Base-by-base conservation (phyloP, 148 eudicot genomes). In the Rhododendron vialii region DNA sequence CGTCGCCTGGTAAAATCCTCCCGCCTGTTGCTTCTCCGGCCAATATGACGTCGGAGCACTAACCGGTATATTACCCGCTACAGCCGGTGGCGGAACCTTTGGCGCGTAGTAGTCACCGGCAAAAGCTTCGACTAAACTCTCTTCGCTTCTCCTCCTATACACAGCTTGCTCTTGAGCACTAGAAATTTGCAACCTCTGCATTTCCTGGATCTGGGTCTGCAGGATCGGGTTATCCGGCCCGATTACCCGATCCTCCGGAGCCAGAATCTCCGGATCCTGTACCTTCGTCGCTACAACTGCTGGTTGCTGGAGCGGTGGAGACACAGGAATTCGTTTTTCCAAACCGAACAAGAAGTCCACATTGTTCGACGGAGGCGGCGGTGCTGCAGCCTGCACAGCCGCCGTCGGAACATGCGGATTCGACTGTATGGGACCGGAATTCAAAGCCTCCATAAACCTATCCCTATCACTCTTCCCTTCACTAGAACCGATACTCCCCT, bases 311-410 rank as follows among this genome's bases (percentile, higher is more conserved):
- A 24, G 71, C 61, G 89, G 87, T 0, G 43, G 43, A 41, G 43
- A 41, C 43, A 41, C 43, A 41, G 43, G 85, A 43, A 26, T 65
- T 28, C 88, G 90, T 78, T 92, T 94, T 53, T 96, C 99, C 67
- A 92, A 85, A 5, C 98, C 99, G 71, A 96, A 95, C 47, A 96
- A 81, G 69, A 91, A 95, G 88, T 96, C 99, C 2, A 89, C 91
- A n/a, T 94, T 90, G 11, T 81, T 87, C 63, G 69, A 82, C 47
- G 86, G 85, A 33, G 92, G 86, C 13, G 82, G 84, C n/a, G 57
- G 88, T 36, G 71, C 30, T 36, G 77, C 67, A 7, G 67, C 28
- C 26, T 22, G 67, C 10, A 22, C 69, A 41, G 65, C 86, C 48
- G 84, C 24, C 61, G 20, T 15, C 24, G n/a, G n/a, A 59, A 59